Conservation (phyloP, 495 filamentous ascomycete species). For the Talaromyces thailandensis region DNA sequence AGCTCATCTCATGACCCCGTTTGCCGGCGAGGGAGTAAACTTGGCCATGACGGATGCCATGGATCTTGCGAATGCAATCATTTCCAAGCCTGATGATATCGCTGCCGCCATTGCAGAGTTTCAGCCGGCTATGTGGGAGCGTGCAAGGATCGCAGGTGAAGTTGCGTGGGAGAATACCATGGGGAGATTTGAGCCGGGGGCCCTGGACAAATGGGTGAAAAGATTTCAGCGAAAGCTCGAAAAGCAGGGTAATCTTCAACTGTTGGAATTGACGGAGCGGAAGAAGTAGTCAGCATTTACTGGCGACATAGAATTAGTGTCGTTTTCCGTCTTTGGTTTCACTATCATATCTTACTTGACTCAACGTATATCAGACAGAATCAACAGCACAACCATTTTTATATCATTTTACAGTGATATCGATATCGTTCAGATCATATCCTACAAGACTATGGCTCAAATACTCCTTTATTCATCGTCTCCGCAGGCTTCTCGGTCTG, state of each 20-base stretch:
- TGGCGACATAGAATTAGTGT: not conserved
- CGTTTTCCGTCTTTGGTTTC: no score
- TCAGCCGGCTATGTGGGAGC: not conserved
- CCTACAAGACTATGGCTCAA: not conserved
- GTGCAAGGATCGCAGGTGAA: not conserved
- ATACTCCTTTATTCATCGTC: conserved; percentile 1
- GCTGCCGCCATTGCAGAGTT: not conserved
- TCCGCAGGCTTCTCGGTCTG: not conserved
- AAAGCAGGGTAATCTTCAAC: not conserved
- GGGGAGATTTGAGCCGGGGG: not conserved
- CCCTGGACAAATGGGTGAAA: not conserved
- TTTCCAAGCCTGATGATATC: conserved; percentile 7
- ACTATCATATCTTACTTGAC: no score
- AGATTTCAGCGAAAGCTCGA: not conserved
- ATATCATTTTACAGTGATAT: no score
- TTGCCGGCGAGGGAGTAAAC: conserved; percentile 49
- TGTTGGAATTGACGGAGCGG: not conserved
- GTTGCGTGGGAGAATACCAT: not conserved
- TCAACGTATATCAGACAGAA: not conserved
- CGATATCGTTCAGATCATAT: no score
- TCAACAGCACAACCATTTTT: no score
- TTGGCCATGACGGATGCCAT: conserved; percentile 45
- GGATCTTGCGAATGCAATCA: conserved; percentile 34
- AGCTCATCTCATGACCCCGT: conserved; percentile 51
- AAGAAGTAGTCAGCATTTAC: not conserved